phyloP scores from a whole-genome alignment of 768 basidiomycete species.

The Naganishia randhawae region DNA sequence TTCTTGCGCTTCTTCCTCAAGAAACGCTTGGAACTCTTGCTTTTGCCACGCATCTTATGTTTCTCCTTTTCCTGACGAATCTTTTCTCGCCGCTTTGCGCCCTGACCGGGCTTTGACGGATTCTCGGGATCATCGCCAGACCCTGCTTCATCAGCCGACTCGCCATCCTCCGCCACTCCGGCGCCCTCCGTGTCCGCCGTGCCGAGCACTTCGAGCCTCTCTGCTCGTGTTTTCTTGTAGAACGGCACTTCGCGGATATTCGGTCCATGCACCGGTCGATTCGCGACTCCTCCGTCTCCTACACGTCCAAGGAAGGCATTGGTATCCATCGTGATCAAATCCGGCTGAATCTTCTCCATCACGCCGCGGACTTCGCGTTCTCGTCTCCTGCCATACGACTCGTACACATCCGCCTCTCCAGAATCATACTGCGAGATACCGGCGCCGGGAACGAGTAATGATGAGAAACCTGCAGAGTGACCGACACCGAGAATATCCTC shows the following conservation, averaged over 20 bases:
- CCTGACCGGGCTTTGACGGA: constrained; percentile 51
- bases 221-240: constrained; percentile 70
- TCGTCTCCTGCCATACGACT: constrained; percentile 70
- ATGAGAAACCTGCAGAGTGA: constrained; percentile 65
- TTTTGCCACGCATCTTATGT: constrained; percentile 77
- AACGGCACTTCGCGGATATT: constrained; percentile 55
- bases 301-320: constrained; percentile 49
- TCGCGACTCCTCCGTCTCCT: constrained; percentile 15
- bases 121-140: constrained; percentile 45
- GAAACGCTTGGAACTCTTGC: constrained; percentile 74
- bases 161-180: constrained; percentile 59
- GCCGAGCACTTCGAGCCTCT: constrained; percentile 68
- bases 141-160: constrained; percentile 56
- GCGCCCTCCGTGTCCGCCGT: constrained; percentile 54
- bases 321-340: constrained; percentile 69
- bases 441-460: constrained; percentile 80
- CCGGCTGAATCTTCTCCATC: constrained; percentile 90
- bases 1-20: constrained; percentile 91
- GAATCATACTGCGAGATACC: constrained; percentile 96
- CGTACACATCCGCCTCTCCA: constrained; percentile 89
- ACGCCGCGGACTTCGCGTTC: constrained; percentile 88
- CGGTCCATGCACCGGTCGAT: constrained; percentile 9
- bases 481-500: constrained; percentile 51
- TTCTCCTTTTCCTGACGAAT: constrained; percentile 56
- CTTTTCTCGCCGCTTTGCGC: constrained; percentile 46